Evolutionary conservation across 73 alveolate species (phyloP), one percentile per base, ranked within the genome.

Genomic region (Breviolum minutum): DNA sequence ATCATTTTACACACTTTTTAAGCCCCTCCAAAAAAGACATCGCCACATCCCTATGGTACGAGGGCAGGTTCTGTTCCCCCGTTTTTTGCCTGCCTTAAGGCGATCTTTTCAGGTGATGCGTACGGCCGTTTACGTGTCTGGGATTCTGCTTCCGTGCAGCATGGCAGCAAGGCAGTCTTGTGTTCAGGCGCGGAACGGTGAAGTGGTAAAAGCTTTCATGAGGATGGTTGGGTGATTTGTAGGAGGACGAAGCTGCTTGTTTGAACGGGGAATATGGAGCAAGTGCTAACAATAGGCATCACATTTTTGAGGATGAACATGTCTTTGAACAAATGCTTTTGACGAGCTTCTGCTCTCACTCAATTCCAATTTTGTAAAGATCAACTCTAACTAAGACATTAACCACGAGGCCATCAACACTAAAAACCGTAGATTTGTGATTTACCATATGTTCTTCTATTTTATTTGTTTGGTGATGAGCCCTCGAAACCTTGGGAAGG

Each of bases 81-180:
- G 2, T 3, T 2, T 6, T 71, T 20, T 20, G 32, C 81, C 9
- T 71, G 40, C 81, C 12, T 71, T 30, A 30, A 92, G 97, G 97
- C 97, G 32, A 63, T 92, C 80, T 92, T 27, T n/a, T 92, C 97
- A 8, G 97, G 97, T 1, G 97, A 92, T n/a, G 97, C 97, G 66
- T 74, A 92, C 22, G 97, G 97, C 48, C 97, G 97, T 64, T 74
- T 92, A 54, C 97, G 97, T 27, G 97, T 92, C 26, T 92, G 97
- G 97, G 97, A 92, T n/a, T 80, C 97, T 1, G 97, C 97, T 29
- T 92, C 97, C 29, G 97, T 92, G 6, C 97, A 92, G 89, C 97
- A 92, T 27, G 97, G 97, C 64, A 92, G 97, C 97, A 92, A 61
- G 63, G 97, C 97, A 14, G 85, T 92, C n/a, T 89, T 92, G n/a